Conservation (phyloP, 139 green algal genomes). For the Coelastrella sp. region DNA sequence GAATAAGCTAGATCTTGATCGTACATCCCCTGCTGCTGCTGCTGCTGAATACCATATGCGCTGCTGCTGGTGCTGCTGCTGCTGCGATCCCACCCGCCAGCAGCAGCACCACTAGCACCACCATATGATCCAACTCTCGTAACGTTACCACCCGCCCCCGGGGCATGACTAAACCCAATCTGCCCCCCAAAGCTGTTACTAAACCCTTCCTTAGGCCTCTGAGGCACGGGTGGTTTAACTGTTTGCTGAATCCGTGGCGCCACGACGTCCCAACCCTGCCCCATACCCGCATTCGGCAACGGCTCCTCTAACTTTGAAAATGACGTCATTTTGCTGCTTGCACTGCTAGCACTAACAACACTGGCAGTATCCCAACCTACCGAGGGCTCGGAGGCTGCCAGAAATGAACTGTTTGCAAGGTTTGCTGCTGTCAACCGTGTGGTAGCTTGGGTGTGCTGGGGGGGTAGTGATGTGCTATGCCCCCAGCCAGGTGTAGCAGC, state of each 20-base stretch:
- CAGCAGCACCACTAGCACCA: not conserved
- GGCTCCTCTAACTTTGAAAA: not conserved
- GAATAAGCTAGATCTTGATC: not conserved
- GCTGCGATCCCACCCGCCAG: not conserved
- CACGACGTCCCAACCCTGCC: not conserved
- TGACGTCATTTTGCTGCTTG: not conserved
- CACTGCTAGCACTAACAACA: not conserved
- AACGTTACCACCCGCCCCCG: no score
- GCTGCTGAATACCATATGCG: not conserved
- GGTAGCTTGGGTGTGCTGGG: no score
- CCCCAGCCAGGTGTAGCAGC: no score
- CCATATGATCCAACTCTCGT: no score
- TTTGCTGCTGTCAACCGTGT: no score
- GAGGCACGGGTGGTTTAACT: not conserved
- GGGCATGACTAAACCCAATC: no score
- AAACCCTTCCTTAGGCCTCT: not conserved
- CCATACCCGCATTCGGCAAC: not conserved
- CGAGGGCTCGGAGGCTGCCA: not conserved
- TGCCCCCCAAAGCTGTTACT: no score
- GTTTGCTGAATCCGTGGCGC: not conserved
- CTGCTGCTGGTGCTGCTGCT: constrained; percentile 26
- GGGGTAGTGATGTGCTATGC: no score
- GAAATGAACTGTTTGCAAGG: no score
- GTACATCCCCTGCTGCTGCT: not conserved
- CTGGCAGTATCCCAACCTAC: not conserved